Evolutionary conservation across 176 grass and related monocot genomes (phyloP), one percentile per base, ranked within the genome.

Genomic region (Lolium multiflorum): DNA sequence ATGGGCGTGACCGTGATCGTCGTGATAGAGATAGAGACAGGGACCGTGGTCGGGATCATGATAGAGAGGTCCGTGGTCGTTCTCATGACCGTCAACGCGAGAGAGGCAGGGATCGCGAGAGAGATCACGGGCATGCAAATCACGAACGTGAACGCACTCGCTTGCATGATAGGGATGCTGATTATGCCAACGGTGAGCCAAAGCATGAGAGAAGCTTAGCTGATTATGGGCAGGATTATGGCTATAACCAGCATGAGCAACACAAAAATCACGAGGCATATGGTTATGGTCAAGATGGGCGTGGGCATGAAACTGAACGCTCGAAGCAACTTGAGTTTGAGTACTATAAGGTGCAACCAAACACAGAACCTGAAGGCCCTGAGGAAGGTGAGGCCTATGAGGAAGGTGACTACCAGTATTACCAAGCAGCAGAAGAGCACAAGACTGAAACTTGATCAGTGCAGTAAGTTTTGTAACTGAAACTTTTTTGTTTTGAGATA

Each of bases 311-410:
- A 37, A 74, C 64, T 51, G 89, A 91, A 68, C 89, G 31, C 51
- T 84, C 83, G 41, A 91, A 78, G 81, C 44, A 65, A 49, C 89
- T 82, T 75, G 90, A 90, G 9, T 76, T 55, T 5, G 88, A 87
- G 55, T 87, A 92, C 38, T 89, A 92, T 84, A 82, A 86, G 14
- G 31, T 13, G n/a, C 88, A 85, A 61, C 69, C 82, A 35, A 85
- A 52, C 62, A 76, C 63, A 77, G 90, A 86, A 86, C 65, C 85
- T 78, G 96, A 98, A 71, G 87, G 88, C 47, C 96, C 89, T 43
- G 96, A 98, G 74, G 96, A 94, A 85, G 96, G 96, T 0, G 96
- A 98, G 87, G 96, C 96, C 39, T 92, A 87, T 1, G 96, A 96
- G 61, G 96, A 95, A 78, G 91, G 90, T 24, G 93, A 96, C 71